A percentile compares a stretch with the other conserved stretches of the same genome.
Conservation (phyloP, 116 monocot species). For the Iris pallida region DNA sequence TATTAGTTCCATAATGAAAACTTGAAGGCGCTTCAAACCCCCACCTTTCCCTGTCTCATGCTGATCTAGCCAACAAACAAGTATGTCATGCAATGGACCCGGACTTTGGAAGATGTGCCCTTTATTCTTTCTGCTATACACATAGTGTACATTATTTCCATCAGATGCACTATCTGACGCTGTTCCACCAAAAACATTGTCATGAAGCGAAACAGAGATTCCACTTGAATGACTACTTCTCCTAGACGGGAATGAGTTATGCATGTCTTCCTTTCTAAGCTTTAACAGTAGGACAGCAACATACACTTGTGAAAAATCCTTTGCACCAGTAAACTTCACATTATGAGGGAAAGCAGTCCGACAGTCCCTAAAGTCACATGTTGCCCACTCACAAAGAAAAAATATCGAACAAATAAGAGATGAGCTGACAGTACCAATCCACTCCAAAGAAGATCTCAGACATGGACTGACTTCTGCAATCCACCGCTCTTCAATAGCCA, state of each 20-base stretch:
- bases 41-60: slow-evolving; percentile 68
- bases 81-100: slow-evolving; percentile 87
- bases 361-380: slow-evolving; percentile 85
- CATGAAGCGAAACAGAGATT: slow-evolving; percentile 27
- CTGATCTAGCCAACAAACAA: slow-evolving; percentile 96
- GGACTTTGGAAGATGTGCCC: slow-evolving; percentile 64
- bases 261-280: slow-evolving; percentile 62
- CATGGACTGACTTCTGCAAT: slow-evolving; percentile 85
- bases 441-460: slow-evolving; percentile 77
- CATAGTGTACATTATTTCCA: slow-evolving; percentile 22
- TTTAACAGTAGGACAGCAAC: slow-evolving; percentile 72
- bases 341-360: slow-evolving; percentile 40
- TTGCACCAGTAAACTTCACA: slow-evolving; percentile 64
- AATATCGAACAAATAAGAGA: slow-evolving; percentile 74
- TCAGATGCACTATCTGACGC: slow-evolving; percentile 27
- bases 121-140: slow-evolving; percentile 21
- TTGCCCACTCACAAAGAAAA: slow-evolving; percentile 97
- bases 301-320: slow-evolving; percentile 81
- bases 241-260: slow-evolving; percentile 17
- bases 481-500: slow-evolving; percentile 65
- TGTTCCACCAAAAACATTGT: slow-evolving; percentile 28
- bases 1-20: slow-evolving; percentile 76
- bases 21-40: slow-evolving; percentile 53
- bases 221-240: slow-evolving; percentile 12
- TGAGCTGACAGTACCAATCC: slow-evolving; percentile 63